phyloP scores from a whole-genome alignment of 257 asterid genomes.

The Forsythia viridissima region DNA sequence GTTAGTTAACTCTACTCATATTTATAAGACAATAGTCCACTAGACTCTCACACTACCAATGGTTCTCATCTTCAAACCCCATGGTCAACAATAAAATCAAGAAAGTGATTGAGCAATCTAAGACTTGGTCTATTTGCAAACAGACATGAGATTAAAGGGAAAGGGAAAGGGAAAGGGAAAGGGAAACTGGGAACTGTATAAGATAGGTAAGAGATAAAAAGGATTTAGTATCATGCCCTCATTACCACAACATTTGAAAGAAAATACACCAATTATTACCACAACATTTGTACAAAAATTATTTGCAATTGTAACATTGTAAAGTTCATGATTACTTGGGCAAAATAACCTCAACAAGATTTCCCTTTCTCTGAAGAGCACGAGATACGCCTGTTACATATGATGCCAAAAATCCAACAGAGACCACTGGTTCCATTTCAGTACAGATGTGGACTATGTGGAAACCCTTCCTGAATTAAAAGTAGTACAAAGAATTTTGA shows the following conservation, averaged over 20 bases:
- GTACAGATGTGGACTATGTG: conserved; percentile 81
- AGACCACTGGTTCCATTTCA: conserved; percentile 85
- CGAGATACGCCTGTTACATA: conserved; percentile 69
- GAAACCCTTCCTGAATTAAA: conserved; percentile 53
- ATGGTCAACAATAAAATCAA: neutral
- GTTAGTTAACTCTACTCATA: neutral
- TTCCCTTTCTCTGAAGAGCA: conserved; percentile 75
- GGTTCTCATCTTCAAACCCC: neutral
- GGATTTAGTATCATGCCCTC: neutral
- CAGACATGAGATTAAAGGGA: neutral
- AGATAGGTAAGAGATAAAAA: neutral
- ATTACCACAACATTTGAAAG: neutral
- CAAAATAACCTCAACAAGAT: conserved; percentile 84
- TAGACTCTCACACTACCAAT: neutral
- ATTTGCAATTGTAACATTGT: neutral
- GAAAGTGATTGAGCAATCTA: neutral
- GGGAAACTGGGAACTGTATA: neutral
- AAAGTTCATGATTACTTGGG: conserved; percentile 68
- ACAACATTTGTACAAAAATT: neutral
- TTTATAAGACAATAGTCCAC: neutral
- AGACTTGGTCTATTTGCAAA: neutral
- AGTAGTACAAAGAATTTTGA: conserved; percentile 12
- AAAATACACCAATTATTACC: neutral
- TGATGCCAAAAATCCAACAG: conserved; percentile 74
- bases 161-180: neutral